Conservation (phyloP, 352 stramenopile genomes). For the Pythium chondricola region DNA sequence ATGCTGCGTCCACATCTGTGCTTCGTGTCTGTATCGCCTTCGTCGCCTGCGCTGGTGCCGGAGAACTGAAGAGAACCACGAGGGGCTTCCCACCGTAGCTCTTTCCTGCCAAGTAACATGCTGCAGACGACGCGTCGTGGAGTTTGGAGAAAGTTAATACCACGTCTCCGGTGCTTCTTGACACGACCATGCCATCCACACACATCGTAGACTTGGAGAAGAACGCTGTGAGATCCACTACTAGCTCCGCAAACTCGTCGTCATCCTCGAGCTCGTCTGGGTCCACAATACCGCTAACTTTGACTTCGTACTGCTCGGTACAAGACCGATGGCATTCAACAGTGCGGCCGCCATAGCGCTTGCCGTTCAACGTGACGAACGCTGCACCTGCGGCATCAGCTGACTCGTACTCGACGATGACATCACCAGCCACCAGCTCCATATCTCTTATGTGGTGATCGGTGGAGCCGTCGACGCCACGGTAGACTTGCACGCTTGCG, state of each 20-base stretch:
- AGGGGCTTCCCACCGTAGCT: no score
- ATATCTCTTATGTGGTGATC: not conserved
- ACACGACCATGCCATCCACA: no score
- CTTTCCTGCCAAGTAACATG: no score
- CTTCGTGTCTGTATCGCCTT: no score
- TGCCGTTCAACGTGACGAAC: conserved; percentile 14
- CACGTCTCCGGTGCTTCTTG: no score
- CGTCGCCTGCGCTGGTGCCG: no score
- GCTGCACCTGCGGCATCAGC: conserved; percentile 2
- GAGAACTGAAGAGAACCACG: no score
- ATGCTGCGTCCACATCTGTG: not conserved
- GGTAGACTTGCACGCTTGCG: no score
- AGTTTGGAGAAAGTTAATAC: no score
- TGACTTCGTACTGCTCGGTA: not conserved
- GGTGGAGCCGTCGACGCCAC: not conserved
- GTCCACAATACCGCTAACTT: conserved; percentile 15
- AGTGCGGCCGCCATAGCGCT: conserved; percentile 15
- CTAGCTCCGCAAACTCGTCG: conserved; percentile 33
- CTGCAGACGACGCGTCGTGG: no score
- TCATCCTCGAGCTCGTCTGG: conserved; percentile 31
- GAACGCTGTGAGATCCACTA: conserved; percentile 22
- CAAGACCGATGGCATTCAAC: no score
- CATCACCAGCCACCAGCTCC: conserved; percentile 3
- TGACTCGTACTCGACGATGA: conserved; percentile 14
- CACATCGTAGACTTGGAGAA: conserved; percentile 20